A percentile compares a stretch with the other conserved stretches of the same genome.
phyloP scores from a whole-genome alignment of 2,329 filamentous ascomycete species.

The Aspergillus arachidicola region DNA sequence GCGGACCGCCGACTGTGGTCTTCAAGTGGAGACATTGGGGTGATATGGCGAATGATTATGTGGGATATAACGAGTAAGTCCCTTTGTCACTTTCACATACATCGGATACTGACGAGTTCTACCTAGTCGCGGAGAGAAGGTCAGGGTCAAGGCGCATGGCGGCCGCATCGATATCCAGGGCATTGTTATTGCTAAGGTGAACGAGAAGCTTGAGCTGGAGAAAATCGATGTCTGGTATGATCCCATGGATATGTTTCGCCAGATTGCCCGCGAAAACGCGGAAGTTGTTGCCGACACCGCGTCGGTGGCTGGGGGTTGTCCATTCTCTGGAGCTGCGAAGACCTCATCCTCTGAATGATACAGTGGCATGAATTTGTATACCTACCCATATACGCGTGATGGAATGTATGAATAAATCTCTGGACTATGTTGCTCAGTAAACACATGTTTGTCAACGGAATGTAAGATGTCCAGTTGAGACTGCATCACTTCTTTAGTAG shows the following conservation, averaged over 20 bases:
- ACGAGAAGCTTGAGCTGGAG: slow-evolving; percentile 61
- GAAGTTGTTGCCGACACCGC: neutral
- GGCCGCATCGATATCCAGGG: slow-evolving; percentile 65
- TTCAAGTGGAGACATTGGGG: slow-evolving; percentile 73
- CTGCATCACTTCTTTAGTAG: neutral
- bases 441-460: neutral
- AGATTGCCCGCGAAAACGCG: slow-evolving; percentile 50
- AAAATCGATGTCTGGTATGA: slow-evolving; percentile 67
- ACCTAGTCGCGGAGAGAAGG: slow-evolving; percentile 62
- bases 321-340: slow-evolving; percentile 6
- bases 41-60: slow-evolving; percentile 67
- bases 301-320: slow-evolving; percentile 5
- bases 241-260: slow-evolving; percentile 67
- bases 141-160: slow-evolving; percentile 63
- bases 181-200: slow-evolving; percentile 63
- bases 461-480: neutral
- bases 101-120: neutral
- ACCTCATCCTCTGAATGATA: neutral
- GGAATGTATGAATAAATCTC: neutral
- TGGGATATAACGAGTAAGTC: slow-evolving; percentile 63
- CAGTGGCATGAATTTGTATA: neutral
- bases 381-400: neutral
- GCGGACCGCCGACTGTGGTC: slow-evolving; percentile 62
- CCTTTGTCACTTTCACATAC: neutral
- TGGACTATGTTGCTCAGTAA: neutral